Conservation (phyloP, 2,329 filamentous ascomycete species). For the Fusarium ambrosium region DNA sequence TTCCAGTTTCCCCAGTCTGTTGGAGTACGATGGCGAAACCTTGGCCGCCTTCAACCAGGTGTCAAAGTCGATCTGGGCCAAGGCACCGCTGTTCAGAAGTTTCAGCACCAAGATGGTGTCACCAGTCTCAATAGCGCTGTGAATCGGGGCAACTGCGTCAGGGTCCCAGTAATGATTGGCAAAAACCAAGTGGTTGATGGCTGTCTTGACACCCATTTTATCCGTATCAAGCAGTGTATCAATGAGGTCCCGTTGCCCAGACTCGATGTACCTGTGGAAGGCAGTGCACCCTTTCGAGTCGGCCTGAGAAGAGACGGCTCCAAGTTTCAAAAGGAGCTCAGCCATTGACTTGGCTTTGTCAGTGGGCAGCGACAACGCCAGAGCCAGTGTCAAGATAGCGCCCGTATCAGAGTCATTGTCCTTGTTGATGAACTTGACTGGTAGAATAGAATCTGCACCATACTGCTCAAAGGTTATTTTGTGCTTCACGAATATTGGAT, state of each 20-base stretch:
- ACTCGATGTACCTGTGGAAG: conserved; percentile 74
- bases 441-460: conserved; percentile 81
- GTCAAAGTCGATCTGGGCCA: conserved; percentile 71
- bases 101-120: conserved; percentile 68
- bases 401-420: conserved; percentile 63
- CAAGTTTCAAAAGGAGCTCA: conserved; percentile 74
- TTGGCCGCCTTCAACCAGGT: conserved; percentile 72
- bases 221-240: conserved; percentile 69
- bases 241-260: conserved; percentile 62
- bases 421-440: conserved; percentile 74
- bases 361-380: conserved; percentile 74
- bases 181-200: conserved; percentile 75
- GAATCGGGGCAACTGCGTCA: conserved; percentile 63
- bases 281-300: conserved; percentile 75
- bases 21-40: conserved; percentile 56
- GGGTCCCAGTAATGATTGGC: conserved; percentile 51
- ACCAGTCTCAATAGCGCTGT: conserved; percentile 68
- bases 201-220: conserved; percentile 69
- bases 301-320: conserved; percentile 80
- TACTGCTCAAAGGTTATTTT: conserved; percentile 63
- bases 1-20: conserved; percentile 57
- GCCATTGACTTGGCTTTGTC: conserved; percentile 76
- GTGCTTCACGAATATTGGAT: background rate
- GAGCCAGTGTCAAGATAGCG: conserved; percentile 77
- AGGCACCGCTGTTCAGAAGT: conserved; percentile 74